These are phyloP conservation scores for Pelargonium citronellum DNA, from an alignment of 441 rosid species.

Conservation along the genomic window DNA sequence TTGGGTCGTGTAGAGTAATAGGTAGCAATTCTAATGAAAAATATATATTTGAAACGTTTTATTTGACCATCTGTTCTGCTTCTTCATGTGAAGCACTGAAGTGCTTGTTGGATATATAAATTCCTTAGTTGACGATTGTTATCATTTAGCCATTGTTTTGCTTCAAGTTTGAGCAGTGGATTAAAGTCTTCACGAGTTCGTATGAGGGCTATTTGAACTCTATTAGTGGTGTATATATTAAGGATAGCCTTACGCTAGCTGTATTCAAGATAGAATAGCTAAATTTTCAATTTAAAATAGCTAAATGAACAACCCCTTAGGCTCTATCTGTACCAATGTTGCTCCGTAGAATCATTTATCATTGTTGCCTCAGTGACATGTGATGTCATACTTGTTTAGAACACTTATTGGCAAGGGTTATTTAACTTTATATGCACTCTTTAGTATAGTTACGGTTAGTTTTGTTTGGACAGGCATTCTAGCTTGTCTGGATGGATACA, in stretches of 20 bases:
- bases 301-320: background rate
- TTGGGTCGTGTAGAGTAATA: background rate
- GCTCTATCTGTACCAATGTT: no score
- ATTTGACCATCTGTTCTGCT: background rate
- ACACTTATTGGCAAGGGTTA: no score
- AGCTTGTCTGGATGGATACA: slow-evolving; percentile 83
- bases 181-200: background rate
- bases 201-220: background rate
- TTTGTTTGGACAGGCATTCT: slow-evolving; percentile 45
- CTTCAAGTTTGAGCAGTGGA: background rate
- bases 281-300: background rate
- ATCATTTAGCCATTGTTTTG: background rate
- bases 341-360: no score
- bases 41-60: background rate
- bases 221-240: background rate
- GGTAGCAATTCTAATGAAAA: background rate
- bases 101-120: no score
- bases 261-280: background rate
- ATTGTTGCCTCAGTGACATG: no score
- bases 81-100: no score
- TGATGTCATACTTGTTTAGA: no score
- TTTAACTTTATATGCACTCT: background rate
- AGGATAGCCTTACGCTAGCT: background rate
- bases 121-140: background rate
- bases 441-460: background rate